These are phyloP conservation scores for Bipolaris gigantea DNA, from an alignment of 2,329 filamentous ascomycete species.

Conservation along the genomic window DNA sequence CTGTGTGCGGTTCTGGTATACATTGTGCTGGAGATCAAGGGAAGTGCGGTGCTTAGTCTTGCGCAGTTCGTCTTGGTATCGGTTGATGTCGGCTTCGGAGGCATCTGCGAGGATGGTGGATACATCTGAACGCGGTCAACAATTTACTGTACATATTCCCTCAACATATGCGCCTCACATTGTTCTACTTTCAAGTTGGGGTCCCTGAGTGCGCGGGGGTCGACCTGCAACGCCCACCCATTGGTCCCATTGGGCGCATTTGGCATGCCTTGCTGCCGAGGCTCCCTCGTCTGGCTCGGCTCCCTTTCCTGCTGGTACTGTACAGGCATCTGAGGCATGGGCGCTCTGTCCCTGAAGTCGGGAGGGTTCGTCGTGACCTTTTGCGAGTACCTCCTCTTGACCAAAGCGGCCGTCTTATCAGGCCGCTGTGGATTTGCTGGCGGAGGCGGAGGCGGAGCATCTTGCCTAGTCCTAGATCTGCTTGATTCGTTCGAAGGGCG, in stretches of 20 bases:
- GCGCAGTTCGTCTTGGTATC: slow-evolving; percentile 75
- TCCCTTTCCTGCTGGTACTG: slow-evolving; percentile 61
- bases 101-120: slow-evolving; percentile 77
- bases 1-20: slow-evolving; percentile 95
- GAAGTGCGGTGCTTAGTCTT: slow-evolving; percentile 78
- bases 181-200: slow-evolving; percentile 78
- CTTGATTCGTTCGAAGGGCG: slow-evolving; percentile 44
- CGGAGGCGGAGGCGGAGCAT: slow-evolving; percentile 25
- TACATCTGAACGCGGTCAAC: slow-evolving; percentile 53
- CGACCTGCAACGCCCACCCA: slow-evolving; percentile 64
- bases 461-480: slow-evolving; percentile 36
- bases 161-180: slow-evolving; percentile 55
- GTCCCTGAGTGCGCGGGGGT: slow-evolving; percentile 77
- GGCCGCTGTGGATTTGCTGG: slow-evolving; percentile 49
- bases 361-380: slow-evolving; percentile 78
- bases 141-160: background rate
- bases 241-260: slow-evolving; percentile 37
- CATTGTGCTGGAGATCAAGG: slow-evolving; percentile 86
- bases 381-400: slow-evolving; percentile 93
- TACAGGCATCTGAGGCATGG: slow-evolving; percentile 65
- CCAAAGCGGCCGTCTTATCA: slow-evolving; percentile 71
- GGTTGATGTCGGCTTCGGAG: slow-evolving; percentile 81
- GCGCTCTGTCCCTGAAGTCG: slow-evolving; percentile 67
- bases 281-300: slow-evolving; percentile 49
- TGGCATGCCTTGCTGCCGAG: slow-evolving; percentile 51